Evolutionary conservation across 2,329 filamentous ascomycete species (phyloP), one percentile per base, ranked within the genome.

Genomic region (Ophiostoma himal-ulmi): DNA sequence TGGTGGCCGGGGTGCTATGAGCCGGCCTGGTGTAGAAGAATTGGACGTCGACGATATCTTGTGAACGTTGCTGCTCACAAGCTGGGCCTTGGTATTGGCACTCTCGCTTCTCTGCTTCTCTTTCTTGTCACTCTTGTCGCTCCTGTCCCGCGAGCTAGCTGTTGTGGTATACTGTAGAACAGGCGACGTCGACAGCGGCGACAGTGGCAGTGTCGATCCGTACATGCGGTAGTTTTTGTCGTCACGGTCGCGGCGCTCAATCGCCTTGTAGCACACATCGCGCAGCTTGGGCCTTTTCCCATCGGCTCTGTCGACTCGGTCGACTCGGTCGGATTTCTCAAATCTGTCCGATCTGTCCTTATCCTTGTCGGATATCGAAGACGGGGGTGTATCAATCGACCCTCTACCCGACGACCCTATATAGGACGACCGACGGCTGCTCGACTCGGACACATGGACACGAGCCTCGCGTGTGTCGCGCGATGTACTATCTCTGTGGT

Each of bases 221-320:
- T 67, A 66, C 44, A 69, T 17, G 14, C 60, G 60, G 34, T 68
- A 66, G 67, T 57, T 66, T 20, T 69, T 36, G 17, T 71, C 70
- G 8, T 71, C 70, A 36, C 70, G 62, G 26, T 48, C 70, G 4
- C 67, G 57, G 8, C 66, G 57, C 57, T 68, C 67, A 17, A 41
- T 68, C 1, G 52, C n/a, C 44, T 68, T 60, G 67, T 57, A 68
- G 48, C 30, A 57, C 10, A 65, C 60, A 11, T 64, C 60, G 2
- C 60, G 60, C 17, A 64, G 60, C 64, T 44, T 67, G 8, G 62
- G 62, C 36, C 14, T 20, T 14, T 44, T 41, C 36, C 41, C 44
- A 20, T 48, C 44, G 17, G 14, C 44, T 48, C 44, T 5, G 17
- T 48, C 44, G 5, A 48, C 44, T 1, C 44, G 14, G 44, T 44